These are phyloP conservation scores for Solanum lignicaule DNA, from an alignment of 257 asterid genomes.

Conservation along the genomic window DNA sequence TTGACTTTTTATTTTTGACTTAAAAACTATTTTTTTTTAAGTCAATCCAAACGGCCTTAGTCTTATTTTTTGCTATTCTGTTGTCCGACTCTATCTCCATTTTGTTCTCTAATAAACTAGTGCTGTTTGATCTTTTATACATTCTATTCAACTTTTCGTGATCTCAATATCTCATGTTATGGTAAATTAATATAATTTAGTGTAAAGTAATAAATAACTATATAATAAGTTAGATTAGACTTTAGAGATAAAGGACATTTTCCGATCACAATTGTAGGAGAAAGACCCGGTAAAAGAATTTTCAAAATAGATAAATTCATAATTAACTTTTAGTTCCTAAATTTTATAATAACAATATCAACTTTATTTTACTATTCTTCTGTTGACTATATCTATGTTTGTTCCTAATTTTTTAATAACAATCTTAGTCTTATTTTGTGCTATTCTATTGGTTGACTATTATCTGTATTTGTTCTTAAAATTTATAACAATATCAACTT, in stretches of 20 bases:
- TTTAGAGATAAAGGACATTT: background rate
- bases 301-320: background rate
- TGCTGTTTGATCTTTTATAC: background rate
- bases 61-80: background rate
- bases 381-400: background rate
- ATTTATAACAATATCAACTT: background rate
- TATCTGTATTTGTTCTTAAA: background rate
- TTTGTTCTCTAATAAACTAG: background rate
- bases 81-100: background rate
- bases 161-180: background rate
- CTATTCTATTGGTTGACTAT: background rate
- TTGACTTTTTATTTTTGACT: too few relatives aligned
- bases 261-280: background rate
- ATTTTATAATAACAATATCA: background rate
- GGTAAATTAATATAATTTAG: background rate
- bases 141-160: too few relatives aligned
- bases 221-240: too few relatives aligned
- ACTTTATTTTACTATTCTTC: background rate
- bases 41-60: too few relatives aligned
- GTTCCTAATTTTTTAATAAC: background rate
- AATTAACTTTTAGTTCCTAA: background rate
- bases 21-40: too few relatives aligned
- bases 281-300: background rate
- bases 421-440: background rate
- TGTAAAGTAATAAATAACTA: background rate